These are phyloP conservation scores for Kazachstania africana DNA, from an alignment of 805 yeast genomes.

Conservation along the genomic window DNA sequence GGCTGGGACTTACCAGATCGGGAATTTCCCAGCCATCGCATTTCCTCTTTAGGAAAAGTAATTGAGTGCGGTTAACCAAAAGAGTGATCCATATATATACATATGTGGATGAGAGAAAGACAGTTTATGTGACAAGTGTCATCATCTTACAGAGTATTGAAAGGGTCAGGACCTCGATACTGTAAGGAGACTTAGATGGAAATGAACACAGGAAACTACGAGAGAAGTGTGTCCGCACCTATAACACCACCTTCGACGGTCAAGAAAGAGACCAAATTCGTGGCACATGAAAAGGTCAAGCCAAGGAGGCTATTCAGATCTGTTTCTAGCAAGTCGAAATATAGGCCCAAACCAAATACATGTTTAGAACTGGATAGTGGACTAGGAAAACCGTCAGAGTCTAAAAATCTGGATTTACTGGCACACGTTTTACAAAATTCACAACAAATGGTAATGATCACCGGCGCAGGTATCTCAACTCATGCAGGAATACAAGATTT, in stretches of 20 bases:
- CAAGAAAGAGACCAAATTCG: neutral
- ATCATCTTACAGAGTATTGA: no score
- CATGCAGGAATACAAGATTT: conserved; percentile 87
- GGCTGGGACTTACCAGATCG: no score
- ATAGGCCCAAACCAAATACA: conserved; percentile 37
- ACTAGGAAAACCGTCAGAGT: conserved; percentile 1
- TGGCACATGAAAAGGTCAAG: neutral
- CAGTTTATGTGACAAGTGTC: no score
- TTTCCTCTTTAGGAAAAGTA: no score
- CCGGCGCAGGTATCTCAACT: conserved; percentile 89
- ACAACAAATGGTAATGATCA: conserved; percentile 47
- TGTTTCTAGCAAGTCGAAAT: conserved; percentile 10
- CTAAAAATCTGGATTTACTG: conserved; percentile 33
- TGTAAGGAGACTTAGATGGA: neutral
- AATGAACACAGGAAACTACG: neutral
- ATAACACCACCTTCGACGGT: conserved; percentile 12
- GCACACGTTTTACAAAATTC: conserved; percentile 44
- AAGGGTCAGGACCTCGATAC: no score
- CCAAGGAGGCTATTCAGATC: neutral
- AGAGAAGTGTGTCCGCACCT: conserved; percentile 2
- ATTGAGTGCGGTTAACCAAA: no score
- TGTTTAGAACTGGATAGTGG: conserved; percentile 28
- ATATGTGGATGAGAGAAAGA: no score
- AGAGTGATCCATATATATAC: no score
- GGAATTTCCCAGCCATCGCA: no score